Percentiles rank a stretch among this genome's conserved stretches.
Evolutionary conservation across 2,329 filamentous ascomycete species (phyloP).

Genomic region (Trichoderma pleuroti): DNA sequence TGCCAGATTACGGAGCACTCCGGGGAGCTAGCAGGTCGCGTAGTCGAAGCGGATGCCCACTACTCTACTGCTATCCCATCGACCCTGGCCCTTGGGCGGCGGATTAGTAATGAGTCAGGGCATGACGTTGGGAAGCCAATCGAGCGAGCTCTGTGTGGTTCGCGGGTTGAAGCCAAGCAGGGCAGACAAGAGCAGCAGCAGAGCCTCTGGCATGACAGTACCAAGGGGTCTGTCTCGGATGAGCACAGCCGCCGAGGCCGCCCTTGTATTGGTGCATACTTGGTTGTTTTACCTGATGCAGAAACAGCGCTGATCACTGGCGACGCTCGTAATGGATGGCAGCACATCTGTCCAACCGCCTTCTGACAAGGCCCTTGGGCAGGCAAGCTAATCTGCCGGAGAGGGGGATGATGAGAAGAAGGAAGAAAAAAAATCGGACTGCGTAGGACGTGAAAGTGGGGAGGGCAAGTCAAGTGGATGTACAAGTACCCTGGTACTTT

Average conservation of each 20-base stretch:
- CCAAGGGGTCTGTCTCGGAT: background rate
- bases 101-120: conserved; percentile 6
- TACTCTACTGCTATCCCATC: background rate
- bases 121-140: background rate
- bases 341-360: background rate
- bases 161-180: background rate
- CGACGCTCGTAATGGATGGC: conserved; percentile 1
- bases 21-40: conserved; percentile 1
- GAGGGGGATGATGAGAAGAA: background rate
- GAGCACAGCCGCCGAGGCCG: background rate
- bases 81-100: background rate
- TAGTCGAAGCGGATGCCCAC: background rate
- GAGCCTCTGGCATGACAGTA: background rate
- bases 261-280: background rate
- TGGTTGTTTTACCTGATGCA: background rate
- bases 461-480: background rate
- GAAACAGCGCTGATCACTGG: background rate
- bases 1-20: conserved; percentile 2
- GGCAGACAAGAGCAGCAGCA: background rate
- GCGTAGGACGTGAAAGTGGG: background rate
- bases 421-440: background rate
- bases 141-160: background rate
- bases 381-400: background rate
- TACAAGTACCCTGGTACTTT: background rate
- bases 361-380: background rate